These are phyloP conservation scores for Solanum chiquidenum DNA, from an alignment of 257 asterid species.

Conservation along the genomic window DNA sequence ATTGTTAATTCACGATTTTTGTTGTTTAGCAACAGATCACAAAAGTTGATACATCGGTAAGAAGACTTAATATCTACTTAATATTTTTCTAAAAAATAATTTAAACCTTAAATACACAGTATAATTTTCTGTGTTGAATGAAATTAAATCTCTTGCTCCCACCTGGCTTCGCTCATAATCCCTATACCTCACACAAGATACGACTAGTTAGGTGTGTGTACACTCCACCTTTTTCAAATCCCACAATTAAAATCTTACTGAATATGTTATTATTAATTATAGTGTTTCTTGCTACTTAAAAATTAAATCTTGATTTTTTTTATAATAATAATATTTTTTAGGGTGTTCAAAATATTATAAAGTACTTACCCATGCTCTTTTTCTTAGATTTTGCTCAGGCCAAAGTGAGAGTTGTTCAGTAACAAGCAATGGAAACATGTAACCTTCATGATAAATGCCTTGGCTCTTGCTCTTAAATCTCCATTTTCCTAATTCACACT, in stretches of 20 bases:
- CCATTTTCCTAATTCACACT: slow-evolving; percentile 70
- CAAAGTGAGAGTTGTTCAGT: slow-evolving; percentile 59
- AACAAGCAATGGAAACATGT: slow-evolving; percentile 67
- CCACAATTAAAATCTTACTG: not conserved
- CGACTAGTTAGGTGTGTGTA: not conserved
- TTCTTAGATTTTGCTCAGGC: slow-evolving; percentile 52
- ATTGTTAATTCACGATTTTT: too few relatives aligned
- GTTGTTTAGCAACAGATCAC: not conserved
- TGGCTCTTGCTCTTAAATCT: slow-evolving; percentile 67
- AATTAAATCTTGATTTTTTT: not conserved
- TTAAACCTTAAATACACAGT: too few relatives aligned
- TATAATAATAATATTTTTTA: too few relatives aligned
- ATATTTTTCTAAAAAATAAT: too few relatives aligned
- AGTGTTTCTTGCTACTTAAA: not conserved
- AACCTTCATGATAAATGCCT: slow-evolving; percentile 46
- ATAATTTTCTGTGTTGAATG: too few relatives aligned
- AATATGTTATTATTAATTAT: not conserved
- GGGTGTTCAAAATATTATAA: too few relatives aligned
- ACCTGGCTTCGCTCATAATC: too few relatives aligned
- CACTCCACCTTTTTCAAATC: accelerated
- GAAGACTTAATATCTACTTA: too few relatives aligned
- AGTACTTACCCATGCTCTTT: slow-evolving; percentile 45
- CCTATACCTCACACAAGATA: not conserved
- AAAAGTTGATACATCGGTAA: too few relatives aligned
- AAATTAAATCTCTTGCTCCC: not conserved